Base-by-base conservation (phyloP, 2,329 filamentous ascomycete genomes). In the Biscogniauxia mediterranea region DNA sequence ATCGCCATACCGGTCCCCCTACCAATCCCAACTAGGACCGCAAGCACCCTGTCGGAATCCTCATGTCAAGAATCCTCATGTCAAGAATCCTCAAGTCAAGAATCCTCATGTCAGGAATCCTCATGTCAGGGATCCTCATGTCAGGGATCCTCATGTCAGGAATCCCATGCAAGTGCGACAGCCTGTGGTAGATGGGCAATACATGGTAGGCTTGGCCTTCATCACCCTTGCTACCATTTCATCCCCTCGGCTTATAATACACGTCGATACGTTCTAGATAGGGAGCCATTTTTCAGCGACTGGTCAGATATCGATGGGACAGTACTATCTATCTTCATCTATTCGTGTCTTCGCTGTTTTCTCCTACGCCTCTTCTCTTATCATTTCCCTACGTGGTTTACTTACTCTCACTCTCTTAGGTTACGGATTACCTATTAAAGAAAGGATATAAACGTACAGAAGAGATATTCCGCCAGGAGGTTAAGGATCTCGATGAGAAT, bases 381-480 rank as follows among this genome's bases (percentile, higher is more conserved):
- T 23, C 21, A 46, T 42, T 19, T 6, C 23, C 53, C 26, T 52
- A 42, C 15, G 17, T 46, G 38, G 17, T 11, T n/a, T 46, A 32
- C 52, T 32, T 9, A 54, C 52, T 7, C 11, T 9, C 9, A 23
- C n/a, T 2, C 2, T 23, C 56, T 8, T 49, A 87, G 85, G 85
- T 99, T 3, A 93, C 97, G 8, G 95, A 99, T 70, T 99, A 99
- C 75, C 83, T 99, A 0, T 86, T 93, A 2, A 99, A 99, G 76
- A 93, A 97, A 68, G 95, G 95, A 0, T 99, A 97, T 76, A 93
- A 89, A 58, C 85, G 90, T 23, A 98, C 95, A 0, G 95, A 99
- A 76, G 91, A 94, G 20, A 91, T 95, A 74, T 91, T 99, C 57
- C 87, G 95, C 52, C 90, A 92, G 75, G 95, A 99, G 76, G 96